phyloP scores from a whole-genome alignment of 768 basidiomycete genomes.

The Lentinula detonsa region DNA sequence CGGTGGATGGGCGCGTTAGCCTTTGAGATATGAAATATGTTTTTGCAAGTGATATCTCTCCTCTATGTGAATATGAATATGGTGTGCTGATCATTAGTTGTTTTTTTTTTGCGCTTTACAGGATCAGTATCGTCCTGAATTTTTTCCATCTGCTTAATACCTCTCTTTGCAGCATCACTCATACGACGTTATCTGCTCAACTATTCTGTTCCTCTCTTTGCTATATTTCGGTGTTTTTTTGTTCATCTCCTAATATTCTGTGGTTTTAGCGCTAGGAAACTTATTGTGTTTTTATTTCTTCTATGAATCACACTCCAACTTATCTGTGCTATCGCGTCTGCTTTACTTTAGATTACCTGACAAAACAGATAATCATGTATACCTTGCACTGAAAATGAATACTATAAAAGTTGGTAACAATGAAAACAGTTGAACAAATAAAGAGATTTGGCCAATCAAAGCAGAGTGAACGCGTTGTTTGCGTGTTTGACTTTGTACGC shows the following conservation, averaged over 20 bases:
- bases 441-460: too few species aligned
- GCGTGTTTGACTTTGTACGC: not conserved
- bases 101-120: not conserved
- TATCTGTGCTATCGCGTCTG: not conserved
- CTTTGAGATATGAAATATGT: not conserved
- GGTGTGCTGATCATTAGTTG: not conserved
- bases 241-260: not conserved
- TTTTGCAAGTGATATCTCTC: not conserved
- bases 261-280: not conserved
- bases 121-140: too few species aligned
- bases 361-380: not conserved
- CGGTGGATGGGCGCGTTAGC: not conserved
- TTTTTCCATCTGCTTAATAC: too few species aligned
- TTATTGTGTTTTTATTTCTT: slow-evolving; percentile 5
- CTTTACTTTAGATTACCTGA: not conserved
- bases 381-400: not conserved
- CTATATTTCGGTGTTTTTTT: not conserved
- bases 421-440: too few species aligned
- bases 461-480: not conserved
- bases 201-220: not conserved
- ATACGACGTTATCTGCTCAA: too few species aligned
- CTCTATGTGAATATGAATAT: not conserved
- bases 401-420: too few species aligned
- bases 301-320: not conserved
- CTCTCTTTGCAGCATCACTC: too few species aligned